Percentiles rank a stretch among this genome's conserved stretches.
These are phyloP conservation scores for Saksenaea vasiformis DNA, from an alignment of 371 early-diverging fungal genomes.

Conservation along the genomic window DNA sequence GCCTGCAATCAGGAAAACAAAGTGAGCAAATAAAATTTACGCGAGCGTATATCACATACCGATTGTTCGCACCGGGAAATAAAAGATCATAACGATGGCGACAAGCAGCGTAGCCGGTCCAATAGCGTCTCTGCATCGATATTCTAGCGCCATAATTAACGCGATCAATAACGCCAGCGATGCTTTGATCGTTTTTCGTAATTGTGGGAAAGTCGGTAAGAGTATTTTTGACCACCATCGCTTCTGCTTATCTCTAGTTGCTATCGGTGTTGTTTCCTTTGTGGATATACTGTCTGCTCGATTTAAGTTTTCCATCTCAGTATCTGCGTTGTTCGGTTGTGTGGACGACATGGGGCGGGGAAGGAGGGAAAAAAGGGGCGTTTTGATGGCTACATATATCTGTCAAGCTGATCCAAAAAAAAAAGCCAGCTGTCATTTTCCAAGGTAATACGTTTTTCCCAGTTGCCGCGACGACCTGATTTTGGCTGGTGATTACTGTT, in stretches of 20 bases:
- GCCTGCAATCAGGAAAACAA: neutral
- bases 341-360: neutral
- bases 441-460: neutral
- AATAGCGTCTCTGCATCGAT: conserved; percentile 10
- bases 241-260: neutral
- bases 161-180: conserved; percentile 33
- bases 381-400: neutral
- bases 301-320: neutral
- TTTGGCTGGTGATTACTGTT: no score
- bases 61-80: conserved; percentile 23
- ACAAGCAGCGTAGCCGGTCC: conserved; percentile 17
- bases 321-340: neutral
- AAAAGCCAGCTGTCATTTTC: neutral
- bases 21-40: neutral
- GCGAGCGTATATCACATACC: conserved; percentile 9
- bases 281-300: neutral
- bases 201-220: conserved; percentile 28
- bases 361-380: neutral
- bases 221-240: neutral
- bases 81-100: conserved; percentile 23
- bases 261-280: neutral
- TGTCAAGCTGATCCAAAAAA: neutral
- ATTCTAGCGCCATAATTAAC: conserved; percentile 23
- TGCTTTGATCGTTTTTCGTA: conserved; percentile 37
- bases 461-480: no score